Evolutionary conservation across 306 rosid genomes (phyloP), one percentile per base, ranked within the genome.

Genomic region (Trifolium dubium): DNA sequence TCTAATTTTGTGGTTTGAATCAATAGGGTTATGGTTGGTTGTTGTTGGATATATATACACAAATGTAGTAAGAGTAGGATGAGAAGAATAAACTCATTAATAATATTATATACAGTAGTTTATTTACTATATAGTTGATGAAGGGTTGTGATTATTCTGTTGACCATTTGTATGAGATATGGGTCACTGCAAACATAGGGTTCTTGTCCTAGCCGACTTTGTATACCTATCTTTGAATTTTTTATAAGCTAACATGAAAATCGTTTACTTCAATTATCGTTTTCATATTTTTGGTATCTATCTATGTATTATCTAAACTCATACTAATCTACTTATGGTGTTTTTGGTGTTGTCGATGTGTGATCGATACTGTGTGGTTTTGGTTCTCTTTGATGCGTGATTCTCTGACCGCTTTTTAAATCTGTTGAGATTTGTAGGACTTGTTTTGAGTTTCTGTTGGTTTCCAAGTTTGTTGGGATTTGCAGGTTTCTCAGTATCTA

Each of bases 141-240:
- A 49, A 49, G 51, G 74, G 71, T 56, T 31, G 29, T 49, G 75
- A 65, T 77, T 60, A 68, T 61, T 67, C 67, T 56, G 74, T 69
- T 78, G 83, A 78, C 83, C 10, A 35, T 0, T 54, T 17, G 29
- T 32, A 62, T 2, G n/a, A 28, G n/a, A 28, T 17, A 67, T 13
- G 14, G 35, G 3, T 2, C 4, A 50, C 1, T 37, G 13, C 13
- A 12, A 37, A 13, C 2, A 23, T 10, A 31, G n/a, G 31, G 32
- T n/a, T 6, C 4, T 29, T 3, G 3, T 43, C 43, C 4, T 44
- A 69, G 83, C 83, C 78, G 83, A 71, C 77, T 35, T 81, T 71
- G 44, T 18, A 71, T 76, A 81, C 73, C 46, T 6, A n/a, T 34
- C 29, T 17, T 18, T 53, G 19, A 2, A 10, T 53, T 18, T 53